Evolutionary conservation across 2,329 filamentous ascomycete genomes (phyloP), one percentile per base, ranked within the genome.

Genomic region (Sporothrix luriei): DNA sequence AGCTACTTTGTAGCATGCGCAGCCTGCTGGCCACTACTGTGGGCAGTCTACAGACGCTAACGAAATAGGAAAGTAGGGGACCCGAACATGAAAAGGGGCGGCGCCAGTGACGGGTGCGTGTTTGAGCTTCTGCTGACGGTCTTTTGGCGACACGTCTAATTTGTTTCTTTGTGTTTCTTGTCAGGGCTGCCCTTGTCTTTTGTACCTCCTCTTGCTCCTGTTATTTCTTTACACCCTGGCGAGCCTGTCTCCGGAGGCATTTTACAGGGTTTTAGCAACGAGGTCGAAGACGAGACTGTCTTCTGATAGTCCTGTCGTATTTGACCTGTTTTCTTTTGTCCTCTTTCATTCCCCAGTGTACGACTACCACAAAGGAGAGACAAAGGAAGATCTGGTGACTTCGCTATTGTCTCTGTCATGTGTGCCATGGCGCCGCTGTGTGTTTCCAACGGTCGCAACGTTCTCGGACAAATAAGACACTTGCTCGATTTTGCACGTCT

Each of bases 71-170:
- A 59, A 33, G 33, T 24, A 59, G 21, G 21, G 55, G 55, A 55
- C 14, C 33, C 5, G 3, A 33, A 33, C 33, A 6, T 33, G 55
- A 29, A 43, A 21, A 61, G 38, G 55, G 55, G 43, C 33, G 19
- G n/a, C 59, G 40, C 59, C 38, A 48, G 59, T n/a, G 49, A n/a
- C 49, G 6, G 49, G 21, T 62, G 21, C 55, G 40, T 62, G 59
- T 62, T 62, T 62, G 59, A 62, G 59, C 59, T 48, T n/a, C 59
- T 62, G 59, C 59, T 62, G 38, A 62, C 59, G 48, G 59, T 48
- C 62, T 66, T 66, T 66, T 33, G 62, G n/a, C 29, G 55, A 24
- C 55, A 33, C 55, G n/a, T 61, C 55, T 26, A 14, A 57, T 57
- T 57, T 57, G 26, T 33, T 43, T 43, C 55, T 29, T 57, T 38